Evolutionary conservation across 768 basidiomycete genomes (phyloP), one percentile per base, ranked within the genome.

Genomic region (Lepiota venenata): DNA sequence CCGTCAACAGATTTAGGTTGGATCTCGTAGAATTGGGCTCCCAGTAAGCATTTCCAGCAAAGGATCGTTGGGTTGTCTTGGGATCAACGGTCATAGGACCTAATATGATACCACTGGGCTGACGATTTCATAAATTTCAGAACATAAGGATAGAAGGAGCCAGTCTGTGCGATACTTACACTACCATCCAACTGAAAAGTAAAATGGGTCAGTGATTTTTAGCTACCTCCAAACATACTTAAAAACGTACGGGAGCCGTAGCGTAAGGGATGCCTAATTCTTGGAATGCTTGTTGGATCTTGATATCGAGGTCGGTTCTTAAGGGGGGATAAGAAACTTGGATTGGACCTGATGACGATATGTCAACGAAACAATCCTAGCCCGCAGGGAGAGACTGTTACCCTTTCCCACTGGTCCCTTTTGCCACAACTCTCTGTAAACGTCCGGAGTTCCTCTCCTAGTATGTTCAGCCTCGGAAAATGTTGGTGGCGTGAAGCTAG

Each of bases 1-100:
- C 14, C 5, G 44, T 46, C 25, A 46, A 29, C 27, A 61, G 57
- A 32, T 60, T 53, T 22, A 63, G 54, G 46, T 60, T 59, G 16
- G 57, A 41, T 47, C 62, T 48, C 10, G 49, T 35, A 22, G 54
- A 48, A 22, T 55, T 50, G 12, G 58, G 52, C 16, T 43, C 32
- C 49, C 40, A 50, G 56, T 54, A 47, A 27, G 29, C 47, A 47
- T 49, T 45, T 42, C 42, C 48, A 15, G 57, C 25, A 21, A 55
- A 55, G 2, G 57, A 55, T 12, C 57, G 53, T 35, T 51, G 50
- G 41, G 42, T 46, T 1, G 53, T 55, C 51, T 46, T 51, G 0
- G 57, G 57, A 18, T 58, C 49, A 16, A 51, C 49, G 15, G 46
- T 58, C 37, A 47, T 51, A 2, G 57, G 43, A 27, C 48, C 48